phyloP scores from a whole-genome alignment of 164 flowering plant genomes.

The Aristolochia fimbriata region DNA sequence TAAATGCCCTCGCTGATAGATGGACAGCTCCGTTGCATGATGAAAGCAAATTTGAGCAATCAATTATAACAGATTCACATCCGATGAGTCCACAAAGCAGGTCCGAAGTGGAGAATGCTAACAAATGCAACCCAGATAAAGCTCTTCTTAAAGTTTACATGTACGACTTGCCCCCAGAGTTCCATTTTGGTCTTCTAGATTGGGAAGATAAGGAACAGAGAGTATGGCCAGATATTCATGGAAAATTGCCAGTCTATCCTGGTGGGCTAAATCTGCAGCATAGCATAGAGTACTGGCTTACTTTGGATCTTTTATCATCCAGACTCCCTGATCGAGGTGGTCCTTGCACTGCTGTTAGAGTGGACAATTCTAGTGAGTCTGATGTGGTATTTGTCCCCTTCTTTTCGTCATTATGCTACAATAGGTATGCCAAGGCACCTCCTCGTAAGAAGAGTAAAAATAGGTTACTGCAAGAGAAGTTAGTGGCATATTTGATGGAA shows the following conservation, averaged over 20 bases:
- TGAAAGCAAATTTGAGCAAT: constrained; percentile 12
- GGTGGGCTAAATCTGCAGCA: constrained; percentile 95
- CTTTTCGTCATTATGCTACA: constrained; percentile 80
- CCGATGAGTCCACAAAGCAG: constrained; percentile 7
- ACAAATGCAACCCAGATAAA: constrained; percentile 10
- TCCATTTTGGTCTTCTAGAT: constrained; percentile 68
- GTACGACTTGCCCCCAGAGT: constrained; percentile 89
- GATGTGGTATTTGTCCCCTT: constrained; percentile 89
- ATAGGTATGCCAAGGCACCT: constrained; percentile 45
- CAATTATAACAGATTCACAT: constrained; percentile 3
- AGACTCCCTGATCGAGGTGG: constrained; percentile 22
- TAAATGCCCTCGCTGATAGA: constrained; percentile 11
- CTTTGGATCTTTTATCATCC: constrained; percentile 72
- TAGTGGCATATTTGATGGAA: constrained; percentile 47
- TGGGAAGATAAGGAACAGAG: constrained; percentile 47
- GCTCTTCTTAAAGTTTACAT: constrained; percentile 61
- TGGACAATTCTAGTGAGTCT: constrained; percentile 65
- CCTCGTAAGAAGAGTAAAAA: constrained; percentile 38
- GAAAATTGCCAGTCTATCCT: constrained; percentile 51
- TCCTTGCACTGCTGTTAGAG: constrained; percentile 48
- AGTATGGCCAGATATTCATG: constrained; percentile 76
- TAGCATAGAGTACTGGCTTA: constrained; percentile 92
- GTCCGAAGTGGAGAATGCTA: constrained; percentile 4
- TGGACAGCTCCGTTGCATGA: constrained; percentile 7
- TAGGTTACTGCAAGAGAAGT: constrained; percentile 51